Conservation (phyloP, 495 filamentous ascomycete species). For the Penicillium samsonianum region DNA sequence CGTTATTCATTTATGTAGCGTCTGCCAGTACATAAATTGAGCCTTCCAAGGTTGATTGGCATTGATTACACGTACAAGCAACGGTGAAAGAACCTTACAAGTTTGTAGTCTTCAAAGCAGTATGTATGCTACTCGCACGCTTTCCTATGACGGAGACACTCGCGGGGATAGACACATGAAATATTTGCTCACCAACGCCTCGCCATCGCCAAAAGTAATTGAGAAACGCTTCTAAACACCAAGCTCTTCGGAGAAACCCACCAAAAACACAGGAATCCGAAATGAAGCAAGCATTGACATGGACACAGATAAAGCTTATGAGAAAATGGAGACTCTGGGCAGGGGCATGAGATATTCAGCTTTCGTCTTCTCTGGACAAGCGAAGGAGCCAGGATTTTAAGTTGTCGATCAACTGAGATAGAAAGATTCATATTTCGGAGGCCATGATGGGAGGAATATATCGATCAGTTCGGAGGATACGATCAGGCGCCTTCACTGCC, state of each 20-base stretch:
- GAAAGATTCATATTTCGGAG: not conserved
- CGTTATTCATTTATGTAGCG: not conserved
- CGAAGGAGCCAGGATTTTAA: not conserved
- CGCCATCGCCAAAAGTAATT: conserved; percentile 32
- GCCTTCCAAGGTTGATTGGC: not conserved
- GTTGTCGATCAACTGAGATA: not conserved
- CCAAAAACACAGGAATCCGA: conserved; percentile 1
- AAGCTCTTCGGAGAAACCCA: conserved; percentile 6
- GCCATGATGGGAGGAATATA: not conserved
- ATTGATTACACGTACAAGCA: not conserved
- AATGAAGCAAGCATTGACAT: conserved; percentile 8
- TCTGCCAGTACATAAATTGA: conserved; percentile 5
- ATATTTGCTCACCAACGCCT: conserved; percentile 41
- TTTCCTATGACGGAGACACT: conserved; percentile 12
- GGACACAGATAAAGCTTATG: conserved; percentile 1
- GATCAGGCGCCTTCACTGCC: conserved; percentile 80
- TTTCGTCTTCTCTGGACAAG: not conserved
- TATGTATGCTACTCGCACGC: not conserved
- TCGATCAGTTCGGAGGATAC: not conserved
- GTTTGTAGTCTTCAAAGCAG: not conserved
- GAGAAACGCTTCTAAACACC: conserved; percentile 40
- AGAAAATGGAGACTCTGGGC: not conserved
- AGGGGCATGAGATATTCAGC: not conserved
- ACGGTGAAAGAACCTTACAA: not conserved
- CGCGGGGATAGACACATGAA: conserved; percentile 21